Conservation (phyloP, 2,329 filamentous ascomycete species). For the Aspergillus sp. region DNA sequence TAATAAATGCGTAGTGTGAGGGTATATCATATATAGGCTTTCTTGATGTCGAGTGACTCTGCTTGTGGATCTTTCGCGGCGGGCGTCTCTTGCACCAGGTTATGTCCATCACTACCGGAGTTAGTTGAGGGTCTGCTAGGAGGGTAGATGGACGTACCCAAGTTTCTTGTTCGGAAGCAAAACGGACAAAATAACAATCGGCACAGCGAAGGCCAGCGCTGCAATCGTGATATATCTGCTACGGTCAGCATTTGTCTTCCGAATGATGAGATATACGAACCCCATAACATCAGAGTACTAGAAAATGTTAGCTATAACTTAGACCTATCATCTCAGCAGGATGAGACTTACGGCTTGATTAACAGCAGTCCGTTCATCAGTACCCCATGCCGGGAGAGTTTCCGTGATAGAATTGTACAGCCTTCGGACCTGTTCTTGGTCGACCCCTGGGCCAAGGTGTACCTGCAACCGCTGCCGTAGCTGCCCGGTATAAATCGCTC, state of each 20-base stretch:
- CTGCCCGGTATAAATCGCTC: slow-evolving; percentile 56
- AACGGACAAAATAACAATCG: slow-evolving; percentile 32
- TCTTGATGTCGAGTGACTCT: slow-evolving; percentile 10
- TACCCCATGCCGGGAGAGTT: slow-evolving; percentile 47
- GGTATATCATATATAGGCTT: neutral
- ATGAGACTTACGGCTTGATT: slow-evolving; percentile 40
- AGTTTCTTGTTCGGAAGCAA: slow-evolving; percentile 35
- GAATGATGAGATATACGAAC: slow-evolving; percentile 7
- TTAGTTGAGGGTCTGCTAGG: neutral
- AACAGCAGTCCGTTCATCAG: slow-evolving; percentile 47
- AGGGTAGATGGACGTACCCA: slow-evolving; percentile 22
- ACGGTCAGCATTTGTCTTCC: slow-evolving; percentile 11
- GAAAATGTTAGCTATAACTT: slow-evolving; percentile 9
- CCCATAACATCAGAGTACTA: slow-evolving; percentile 39
- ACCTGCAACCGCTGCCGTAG: slow-evolving; percentile 44
- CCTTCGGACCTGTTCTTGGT: slow-evolving; percentile 37
- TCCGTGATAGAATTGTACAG: slow-evolving; percentile 54
- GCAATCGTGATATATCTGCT: slow-evolving; percentile 36
- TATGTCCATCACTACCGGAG: slow-evolving; percentile 26
- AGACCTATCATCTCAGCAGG: neutral
- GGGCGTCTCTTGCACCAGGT: slow-evolving; percentile 22
- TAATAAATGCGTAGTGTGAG: neutral
- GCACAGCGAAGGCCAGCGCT: slow-evolving; percentile 33
- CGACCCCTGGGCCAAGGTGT: slow-evolving; percentile 41
- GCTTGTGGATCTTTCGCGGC: slow-evolving; percentile 1